Conservation (phyloP, 441 rosid species). For the Pelargonium myrrhifolium region DNA sequence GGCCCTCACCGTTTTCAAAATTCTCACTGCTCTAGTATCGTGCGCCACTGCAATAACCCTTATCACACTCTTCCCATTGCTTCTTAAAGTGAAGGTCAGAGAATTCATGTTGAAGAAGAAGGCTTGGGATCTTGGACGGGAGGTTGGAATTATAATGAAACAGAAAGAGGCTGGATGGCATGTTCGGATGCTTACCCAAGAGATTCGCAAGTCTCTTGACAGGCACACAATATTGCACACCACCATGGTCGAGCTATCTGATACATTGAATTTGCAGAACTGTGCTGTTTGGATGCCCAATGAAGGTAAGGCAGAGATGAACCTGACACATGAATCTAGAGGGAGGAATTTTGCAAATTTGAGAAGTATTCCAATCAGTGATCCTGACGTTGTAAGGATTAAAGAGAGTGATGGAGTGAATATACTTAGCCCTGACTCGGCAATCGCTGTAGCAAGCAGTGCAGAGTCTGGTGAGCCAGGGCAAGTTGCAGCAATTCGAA, state of each 20-base stretch:
- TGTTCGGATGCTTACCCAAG: slow-evolving; percentile 94
- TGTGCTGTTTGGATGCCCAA: slow-evolving; percentile 98
- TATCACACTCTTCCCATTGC: slow-evolving; percentile 79
- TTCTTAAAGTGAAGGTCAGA: slow-evolving; percentile 84
- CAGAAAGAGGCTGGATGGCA: slow-evolving; percentile 79
- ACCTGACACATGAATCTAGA: slow-evolving; percentile 60
- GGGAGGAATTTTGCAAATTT: slow-evolving; percentile 33
- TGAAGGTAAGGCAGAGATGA: slow-evolving; percentile 51
- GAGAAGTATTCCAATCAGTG: slow-evolving; percentile 44
- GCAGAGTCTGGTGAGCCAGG: slow-evolving; percentile 51
- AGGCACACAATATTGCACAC: slow-evolving; percentile 75
- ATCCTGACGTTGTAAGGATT: slow-evolving; percentile 62
- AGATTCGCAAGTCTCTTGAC: slow-evolving; percentile 87
- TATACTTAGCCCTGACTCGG: slow-evolving; percentile 50
- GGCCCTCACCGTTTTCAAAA: slow-evolving; percentile 85
- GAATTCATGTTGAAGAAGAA: slow-evolving; percentile 90
- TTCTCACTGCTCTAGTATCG: slow-evolving; percentile 85
- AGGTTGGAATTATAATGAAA: slow-evolving; percentile 81
- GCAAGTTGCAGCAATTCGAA: slow-evolving; percentile 77
- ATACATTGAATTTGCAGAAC: slow-evolving; percentile 73
- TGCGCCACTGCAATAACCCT: slow-evolving; percentile 93
- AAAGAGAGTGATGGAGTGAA: slow-evolving; percentile 55
- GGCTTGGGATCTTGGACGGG: slow-evolving; percentile 78
- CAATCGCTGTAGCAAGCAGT: slow-evolving; percentile 52
- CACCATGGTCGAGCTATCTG: slow-evolving; percentile 81